Conservation (phyloP, 371 early-diverging fungal species). For the Syncephalis fuscata region DNA sequence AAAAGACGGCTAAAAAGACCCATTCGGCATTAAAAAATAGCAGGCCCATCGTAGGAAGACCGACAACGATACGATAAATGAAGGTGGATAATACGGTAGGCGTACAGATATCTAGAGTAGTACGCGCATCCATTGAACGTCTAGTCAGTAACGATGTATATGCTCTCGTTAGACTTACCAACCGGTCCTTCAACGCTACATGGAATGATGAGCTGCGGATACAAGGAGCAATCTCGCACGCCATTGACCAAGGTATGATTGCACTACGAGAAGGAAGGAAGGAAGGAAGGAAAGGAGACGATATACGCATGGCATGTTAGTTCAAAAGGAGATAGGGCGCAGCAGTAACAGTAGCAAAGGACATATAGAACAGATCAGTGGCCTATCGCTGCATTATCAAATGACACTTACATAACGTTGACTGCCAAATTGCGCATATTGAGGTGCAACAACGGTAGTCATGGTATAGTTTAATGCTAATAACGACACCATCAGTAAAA, state of each 20-base stretch:
- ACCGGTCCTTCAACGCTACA: slow-evolving; percentile 32
- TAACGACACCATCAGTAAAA: slow-evolving; percentile 31
- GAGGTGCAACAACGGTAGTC: slow-evolving; percentile 39
- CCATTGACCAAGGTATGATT: slow-evolving; percentile 24
- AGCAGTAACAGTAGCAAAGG: too few relatives aligned
- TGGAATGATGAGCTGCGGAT: slow-evolving; percentile 27
- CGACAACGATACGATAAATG: slow-evolving; percentile 24
- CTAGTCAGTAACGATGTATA: too few relatives aligned
- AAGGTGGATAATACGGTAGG: slow-evolving; percentile 33
- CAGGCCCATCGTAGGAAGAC: slow-evolving; percentile 30
- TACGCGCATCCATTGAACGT: background rate
- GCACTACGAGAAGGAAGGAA: slow-evolving; percentile 19
- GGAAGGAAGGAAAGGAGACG: background rate
- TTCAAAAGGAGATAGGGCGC: too few relatives aligned
- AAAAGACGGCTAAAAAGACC: slow-evolving; percentile 25
- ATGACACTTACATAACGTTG: slow-evolving; percentile 37
- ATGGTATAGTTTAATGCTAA: slow-evolving; percentile 37
- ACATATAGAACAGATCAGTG: too few relatives aligned
- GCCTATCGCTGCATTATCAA: too few relatives aligned
- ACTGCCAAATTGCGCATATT: slow-evolving; percentile 48
- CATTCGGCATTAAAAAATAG: slow-evolving; percentile 35
- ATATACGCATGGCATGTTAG: too few relatives aligned
- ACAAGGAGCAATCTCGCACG: slow-evolving; percentile 23
- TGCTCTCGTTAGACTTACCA: too few relatives aligned
- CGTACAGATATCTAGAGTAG: slow-evolving; percentile 26